phyloP scores from a whole-genome alignment of 768 basidiomycete genomes.

The Suillus hirtellus region DNA sequence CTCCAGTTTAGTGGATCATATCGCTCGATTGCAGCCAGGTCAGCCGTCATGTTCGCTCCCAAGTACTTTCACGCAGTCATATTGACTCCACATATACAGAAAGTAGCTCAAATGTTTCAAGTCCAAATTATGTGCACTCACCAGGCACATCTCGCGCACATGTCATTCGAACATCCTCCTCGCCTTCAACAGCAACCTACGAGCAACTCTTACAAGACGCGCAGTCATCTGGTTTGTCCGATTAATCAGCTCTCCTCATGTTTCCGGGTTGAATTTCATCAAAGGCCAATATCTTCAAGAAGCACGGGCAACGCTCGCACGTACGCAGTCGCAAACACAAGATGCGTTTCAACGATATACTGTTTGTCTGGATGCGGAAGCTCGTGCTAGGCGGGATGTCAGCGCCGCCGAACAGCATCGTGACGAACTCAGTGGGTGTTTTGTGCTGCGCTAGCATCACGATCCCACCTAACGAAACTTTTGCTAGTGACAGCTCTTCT shows the following conservation, averaged over 20 bases:
- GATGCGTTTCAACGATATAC: slow-evolving; percentile 72
- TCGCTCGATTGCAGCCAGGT: slow-evolving; percentile 37
- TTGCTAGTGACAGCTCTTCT: slow-evolving; percentile 34
- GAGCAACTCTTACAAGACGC: slow-evolving; percentile 61
- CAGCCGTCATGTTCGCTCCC: slow-evolving; percentile 12
- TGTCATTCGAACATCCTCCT: slow-evolving; percentile 47
- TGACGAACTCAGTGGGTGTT: slow-evolving; percentile 52
- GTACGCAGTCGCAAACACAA: slow-evolving; percentile 71
- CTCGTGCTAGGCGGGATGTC: slow-evolving; percentile 65
- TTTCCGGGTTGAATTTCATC: slow-evolving; percentile 13
- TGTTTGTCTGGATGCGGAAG: slow-evolving; percentile 65
- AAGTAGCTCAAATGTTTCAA: slow-evolving; percentile 30
- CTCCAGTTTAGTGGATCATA: slow-evolving; percentile 33
- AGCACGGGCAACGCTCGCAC: slow-evolving; percentile 56
- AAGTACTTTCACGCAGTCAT: background rate
- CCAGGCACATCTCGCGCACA: slow-evolving; percentile 33
- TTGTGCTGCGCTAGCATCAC: slow-evolving; percentile 19
- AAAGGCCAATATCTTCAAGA: slow-evolving; percentile 64
- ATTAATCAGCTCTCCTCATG: background rate
- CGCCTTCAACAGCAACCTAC: slow-evolving; percentile 50
- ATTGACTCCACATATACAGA: slow-evolving; percentile 20
- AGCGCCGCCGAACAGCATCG: slow-evolving; percentile 65
- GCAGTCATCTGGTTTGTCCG: slow-evolving; percentile 54
- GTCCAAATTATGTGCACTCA: slow-evolving; percentile 33
- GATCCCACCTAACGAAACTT: slow-evolving; percentile 12